Conservation (phyloP, 73 alveolate genomes). For the Loxodes magnus region DNA sequence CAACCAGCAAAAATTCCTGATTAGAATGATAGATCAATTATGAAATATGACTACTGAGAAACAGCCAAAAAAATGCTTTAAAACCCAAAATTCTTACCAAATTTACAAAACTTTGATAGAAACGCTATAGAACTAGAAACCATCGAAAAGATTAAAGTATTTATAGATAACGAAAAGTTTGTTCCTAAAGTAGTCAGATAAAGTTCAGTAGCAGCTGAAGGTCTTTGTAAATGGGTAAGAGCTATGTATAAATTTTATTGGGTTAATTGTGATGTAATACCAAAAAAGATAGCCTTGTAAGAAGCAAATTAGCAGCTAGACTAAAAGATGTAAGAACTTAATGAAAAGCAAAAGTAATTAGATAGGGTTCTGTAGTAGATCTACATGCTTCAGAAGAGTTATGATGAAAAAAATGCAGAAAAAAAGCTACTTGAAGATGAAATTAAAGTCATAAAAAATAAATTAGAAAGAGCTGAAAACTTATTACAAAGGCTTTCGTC, state of each 20-base stretch:
- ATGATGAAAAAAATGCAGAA: constrained; percentile 69
- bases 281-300: constrained; percentile 79
- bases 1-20: constrained; percentile 56
- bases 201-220: constrained; percentile 74
- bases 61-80: constrained; percentile 59
- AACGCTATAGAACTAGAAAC: constrained; percentile 58
- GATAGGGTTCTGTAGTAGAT: constrained; percentile 70
- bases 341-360: constrained; percentile 69
- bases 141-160: constrained; percentile 41
- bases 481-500: constrained; percentile 73
- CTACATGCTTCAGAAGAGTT: constrained; percentile 71
- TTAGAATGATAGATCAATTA: constrained; percentile 16
- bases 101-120: constrained; percentile 55
- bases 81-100: constrained; percentile 46
- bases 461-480: constrained; percentile 73
- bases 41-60: constrained; percentile 64
- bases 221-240: constrained; percentile 68
- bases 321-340: constrained; percentile 54
- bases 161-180: constrained; percentile 40
- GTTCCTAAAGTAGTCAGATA: constrained; percentile 52
- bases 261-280: constrained; percentile 79
- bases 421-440: constrained; percentile 61
- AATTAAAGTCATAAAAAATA: constrained; percentile 66
- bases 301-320: constrained; percentile 65
- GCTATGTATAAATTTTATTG: constrained; percentile 63